Conservation (phyloP, 108 stramenopile species). For the Pseudonitzschia pungens region DNA sequence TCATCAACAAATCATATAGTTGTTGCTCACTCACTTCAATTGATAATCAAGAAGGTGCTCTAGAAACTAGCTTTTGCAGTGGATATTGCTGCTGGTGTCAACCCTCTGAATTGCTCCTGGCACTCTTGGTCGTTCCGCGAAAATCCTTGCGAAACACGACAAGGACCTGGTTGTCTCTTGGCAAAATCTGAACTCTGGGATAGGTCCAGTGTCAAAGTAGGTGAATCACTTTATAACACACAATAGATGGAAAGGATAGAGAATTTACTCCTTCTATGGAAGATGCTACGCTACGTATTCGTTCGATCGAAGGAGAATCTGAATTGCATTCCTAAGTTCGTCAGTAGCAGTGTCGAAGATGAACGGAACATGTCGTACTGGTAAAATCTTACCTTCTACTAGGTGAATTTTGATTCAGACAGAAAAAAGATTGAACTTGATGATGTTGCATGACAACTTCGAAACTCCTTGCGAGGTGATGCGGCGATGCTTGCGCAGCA, state of each 20-base stretch:
- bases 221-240: background rate
- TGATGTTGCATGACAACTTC: slow-evolving; percentile 3
- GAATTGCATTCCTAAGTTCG: background rate
- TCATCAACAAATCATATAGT: too few species aligned
- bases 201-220: too few species aligned
- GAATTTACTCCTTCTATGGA: background rate
- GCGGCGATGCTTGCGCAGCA: background rate
- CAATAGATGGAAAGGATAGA: background rate
- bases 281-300: background rate
- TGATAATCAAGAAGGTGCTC: too few species aligned
- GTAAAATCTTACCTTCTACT: too few species aligned
- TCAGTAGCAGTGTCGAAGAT: background rate
- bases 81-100: too few species aligned
- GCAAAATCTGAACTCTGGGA: too few species aligned
- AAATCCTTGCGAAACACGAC: too few species aligned
- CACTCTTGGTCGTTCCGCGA: too few species aligned
- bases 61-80: too few species aligned
- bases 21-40: too few species aligned
- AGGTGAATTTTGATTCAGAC: background rate
- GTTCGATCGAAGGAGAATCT: background rate
- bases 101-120: too few species aligned
- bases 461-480: background rate
- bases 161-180: too few species aligned
- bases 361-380: background rate
- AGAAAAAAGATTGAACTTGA: background rate